phyloP scores from a whole-genome alignment of 352 stramenopile genomes.

The Globisporangium emineosum region DNA sequence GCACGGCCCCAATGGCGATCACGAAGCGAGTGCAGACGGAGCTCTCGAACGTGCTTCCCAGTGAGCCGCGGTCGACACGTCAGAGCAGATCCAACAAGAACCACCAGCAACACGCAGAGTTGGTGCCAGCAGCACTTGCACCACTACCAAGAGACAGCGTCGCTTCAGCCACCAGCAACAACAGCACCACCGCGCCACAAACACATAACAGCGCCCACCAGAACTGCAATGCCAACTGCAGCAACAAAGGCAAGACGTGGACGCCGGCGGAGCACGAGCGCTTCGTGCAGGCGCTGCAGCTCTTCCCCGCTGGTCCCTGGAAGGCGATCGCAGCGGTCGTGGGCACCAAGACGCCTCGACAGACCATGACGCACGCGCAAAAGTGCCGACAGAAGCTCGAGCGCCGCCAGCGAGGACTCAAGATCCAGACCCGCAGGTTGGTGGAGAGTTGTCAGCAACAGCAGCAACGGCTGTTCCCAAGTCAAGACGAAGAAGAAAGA shows the following conservation, averaged over 20 bases:
- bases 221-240: background rate
- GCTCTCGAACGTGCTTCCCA: constrained; percentile 8
- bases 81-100: background rate
- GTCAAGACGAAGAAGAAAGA: background rate
- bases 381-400: constrained; percentile 83
- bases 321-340: constrained; percentile 33
- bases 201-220: constrained; percentile 3
- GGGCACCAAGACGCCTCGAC: constrained; percentile 22
- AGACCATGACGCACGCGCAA: constrained; percentile 77
- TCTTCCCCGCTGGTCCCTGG: constrained; percentile 32
- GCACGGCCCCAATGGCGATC: constrained; percentile 15
- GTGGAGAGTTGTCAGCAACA: background rate
- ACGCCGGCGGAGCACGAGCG: constrained; percentile 30
- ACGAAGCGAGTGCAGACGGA: constrained; percentile 25
- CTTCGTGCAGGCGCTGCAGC: constrained; percentile 29
- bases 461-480: background rate
- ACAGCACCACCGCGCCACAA: background rate
- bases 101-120: background rate
- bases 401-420: constrained; percentile 36
- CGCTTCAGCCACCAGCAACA: background rate
- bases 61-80: background rate
- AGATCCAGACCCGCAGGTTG: constrained; percentile 6
- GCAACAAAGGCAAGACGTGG: constrained; percentile 27
- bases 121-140: background rate
- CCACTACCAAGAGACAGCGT: background rate